A percentile compares a stretch with the other conserved stretches of the same genome.
phyloP scores from a whole-genome alignment of 2,329 filamentous ascomycete genomes.

The Claviceps digitariae region DNA sequence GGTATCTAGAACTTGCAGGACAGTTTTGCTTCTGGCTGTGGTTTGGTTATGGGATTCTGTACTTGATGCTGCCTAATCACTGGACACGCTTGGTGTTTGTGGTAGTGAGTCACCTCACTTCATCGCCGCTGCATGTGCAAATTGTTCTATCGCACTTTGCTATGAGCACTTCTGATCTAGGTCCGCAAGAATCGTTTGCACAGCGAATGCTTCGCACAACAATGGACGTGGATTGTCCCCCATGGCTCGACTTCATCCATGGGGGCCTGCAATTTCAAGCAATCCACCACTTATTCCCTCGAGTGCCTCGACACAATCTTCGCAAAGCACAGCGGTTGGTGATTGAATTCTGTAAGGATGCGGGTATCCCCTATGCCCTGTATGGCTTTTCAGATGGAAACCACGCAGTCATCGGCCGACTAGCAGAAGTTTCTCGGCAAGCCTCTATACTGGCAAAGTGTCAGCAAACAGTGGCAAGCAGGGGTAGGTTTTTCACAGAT shows the following conservation, averaged over 20 bases:
- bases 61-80: slow-evolving; percentile 55
- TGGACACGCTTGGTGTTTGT: slow-evolving; percentile 60
- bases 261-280: slow-evolving; percentile 62
- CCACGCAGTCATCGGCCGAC: slow-evolving; percentile 59
- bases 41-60: slow-evolving; percentile 74
- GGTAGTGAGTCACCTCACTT: slow-evolving; percentile 66
- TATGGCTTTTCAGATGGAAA: slow-evolving; percentile 80
- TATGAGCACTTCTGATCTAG: slow-evolving; percentile 82
- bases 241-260: slow-evolving; percentile 60
- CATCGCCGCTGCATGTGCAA: slow-evolving; percentile 73
- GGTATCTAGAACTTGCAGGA: slow-evolving; percentile 64
- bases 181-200: slow-evolving; percentile 72
- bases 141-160: slow-evolving; percentile 88
- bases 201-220: slow-evolving; percentile 87
- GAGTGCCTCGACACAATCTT: slow-evolving; percentile 55
- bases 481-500: too few relatives aligned
- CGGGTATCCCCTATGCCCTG: slow-evolving; percentile 68
- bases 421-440: slow-evolving; percentile 70
- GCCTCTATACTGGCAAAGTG: slow-evolving; percentile 66
- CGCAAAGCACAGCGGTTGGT: slow-evolving; percentile 45
- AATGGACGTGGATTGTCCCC: slow-evolving; percentile 67
- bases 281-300: slow-evolving; percentile 56
- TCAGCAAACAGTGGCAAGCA: slow-evolving; percentile 23
- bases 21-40: slow-evolving; percentile 74
- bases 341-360: slow-evolving; percentile 50